Conservation (phyloP, 345 rosid genomes). For the Citrus hindsii region DNA sequence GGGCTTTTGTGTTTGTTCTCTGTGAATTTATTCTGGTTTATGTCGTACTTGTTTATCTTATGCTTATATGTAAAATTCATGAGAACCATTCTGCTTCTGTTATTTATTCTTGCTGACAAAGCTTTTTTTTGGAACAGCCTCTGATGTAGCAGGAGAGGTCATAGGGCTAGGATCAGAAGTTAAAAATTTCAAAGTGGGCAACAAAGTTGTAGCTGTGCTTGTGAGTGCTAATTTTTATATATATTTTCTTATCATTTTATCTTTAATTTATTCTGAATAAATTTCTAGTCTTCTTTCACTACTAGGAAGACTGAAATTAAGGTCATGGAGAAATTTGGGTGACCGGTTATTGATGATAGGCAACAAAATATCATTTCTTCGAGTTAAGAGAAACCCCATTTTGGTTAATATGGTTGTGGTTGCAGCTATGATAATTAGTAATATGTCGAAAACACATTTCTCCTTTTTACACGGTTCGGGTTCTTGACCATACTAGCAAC, state of each 20-base stretch:
- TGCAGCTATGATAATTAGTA: neutral
- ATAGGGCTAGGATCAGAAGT: constrained; percentile 61
- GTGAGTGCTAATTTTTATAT: constrained; percentile 33
- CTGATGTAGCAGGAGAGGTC: constrained; percentile 81
- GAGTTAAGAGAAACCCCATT: neutral
- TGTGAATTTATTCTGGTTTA: neutral
- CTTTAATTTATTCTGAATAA: too few species aligned
- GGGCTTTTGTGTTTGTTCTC: neutral
- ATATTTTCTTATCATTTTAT: neutral
- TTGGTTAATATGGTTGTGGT: neutral
- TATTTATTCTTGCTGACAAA: neutral
- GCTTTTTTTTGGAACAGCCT: constrained; percentile 40
- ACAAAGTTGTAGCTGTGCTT: constrained; percentile 60
- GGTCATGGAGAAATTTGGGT: neutral
- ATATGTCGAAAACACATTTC: neutral
- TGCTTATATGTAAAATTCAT: neutral
- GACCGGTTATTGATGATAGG: neutral
- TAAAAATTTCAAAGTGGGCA: constrained; percentile 59
- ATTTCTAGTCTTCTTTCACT: too few species aligned
- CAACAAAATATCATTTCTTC: neutral
- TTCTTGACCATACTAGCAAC: neutral
- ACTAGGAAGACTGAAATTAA: too few species aligned
- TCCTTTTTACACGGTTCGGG: neutral
- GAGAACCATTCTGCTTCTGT: neutral
- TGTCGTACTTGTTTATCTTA: neutral